Evolutionary conservation across 768 basidiomycete species (phyloP).

Genomic region (Boletus pseudopeckii): DNA sequence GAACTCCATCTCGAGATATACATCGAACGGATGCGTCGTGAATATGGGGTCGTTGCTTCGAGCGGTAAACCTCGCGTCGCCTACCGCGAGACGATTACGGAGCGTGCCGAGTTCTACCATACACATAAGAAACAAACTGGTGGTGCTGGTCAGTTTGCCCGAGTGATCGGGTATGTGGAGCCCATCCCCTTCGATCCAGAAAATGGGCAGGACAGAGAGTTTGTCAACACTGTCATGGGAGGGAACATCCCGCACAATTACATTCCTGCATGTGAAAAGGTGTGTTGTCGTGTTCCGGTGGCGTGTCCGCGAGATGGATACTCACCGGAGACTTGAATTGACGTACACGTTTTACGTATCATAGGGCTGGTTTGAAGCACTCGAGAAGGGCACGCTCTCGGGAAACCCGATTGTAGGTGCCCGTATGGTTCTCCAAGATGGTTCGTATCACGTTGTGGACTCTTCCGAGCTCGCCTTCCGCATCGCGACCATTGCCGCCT

Average conservation of each 20-base stretch:
- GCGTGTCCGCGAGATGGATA: background rate
- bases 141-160: constrained; percentile 95
- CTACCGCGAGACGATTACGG: constrained; percentile 91
- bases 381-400: constrained; percentile 85
- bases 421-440: constrained; percentile 86
- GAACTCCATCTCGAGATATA: constrained; percentile 99
- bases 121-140: constrained; percentile 99
- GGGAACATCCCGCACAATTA: constrained; percentile 88
- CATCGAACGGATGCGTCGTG: constrained; percentile 97
- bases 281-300: constrained; percentile 28
- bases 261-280: constrained; percentile 95
- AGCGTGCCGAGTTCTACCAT: constrained; percentile 78
- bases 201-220: constrained; percentile 78
- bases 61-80: constrained; percentile 97
- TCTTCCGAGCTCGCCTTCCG: constrained; percentile 96
- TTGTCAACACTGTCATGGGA: constrained; percentile 87
- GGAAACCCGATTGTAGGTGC: constrained; percentile 87
- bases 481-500: constrained; percentile 85
- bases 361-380: constrained; percentile 91
- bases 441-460: constrained; percentile 90
- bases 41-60: constrained; percentile 89
- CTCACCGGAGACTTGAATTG: background rate
- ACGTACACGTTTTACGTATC: background rate
- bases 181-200: constrained; percentile 75
- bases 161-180: constrained; percentile 87